phyloP scores from a whole-genome alignment of 1,284 basidiomycete species.

The Apiotrichum laibachii region DNA sequence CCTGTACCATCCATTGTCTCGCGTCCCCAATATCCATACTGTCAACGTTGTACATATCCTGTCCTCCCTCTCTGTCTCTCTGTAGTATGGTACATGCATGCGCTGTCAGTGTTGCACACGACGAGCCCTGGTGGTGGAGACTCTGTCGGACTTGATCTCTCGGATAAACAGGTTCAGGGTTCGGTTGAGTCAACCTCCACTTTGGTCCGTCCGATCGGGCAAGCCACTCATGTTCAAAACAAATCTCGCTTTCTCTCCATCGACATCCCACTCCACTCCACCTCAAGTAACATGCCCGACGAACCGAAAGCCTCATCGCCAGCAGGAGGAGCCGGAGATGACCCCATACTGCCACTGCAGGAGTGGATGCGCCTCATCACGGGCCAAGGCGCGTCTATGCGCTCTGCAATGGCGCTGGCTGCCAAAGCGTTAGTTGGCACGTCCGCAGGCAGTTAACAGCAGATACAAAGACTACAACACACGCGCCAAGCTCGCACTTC shows the following conservation, averaged over 20 bases:
- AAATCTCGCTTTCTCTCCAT: too few species aligned
- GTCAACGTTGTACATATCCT: too few species aligned
- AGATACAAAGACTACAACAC: conserved; percentile 76
- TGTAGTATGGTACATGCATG: too few species aligned
- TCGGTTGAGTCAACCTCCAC: too few species aligned
- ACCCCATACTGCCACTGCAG: conserved; percentile 59
- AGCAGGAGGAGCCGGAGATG: neutral
- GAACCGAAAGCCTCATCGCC: conserved; percentile 18
- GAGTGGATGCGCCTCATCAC: conserved; percentile 72
- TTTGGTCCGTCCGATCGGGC: too few species aligned
- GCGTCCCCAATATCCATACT: too few species aligned
- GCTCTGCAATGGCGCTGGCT: conserved; percentile 71
- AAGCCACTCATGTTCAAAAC: neutral
- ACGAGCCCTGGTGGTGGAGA: too few species aligned
- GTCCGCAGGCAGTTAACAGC: neutral
- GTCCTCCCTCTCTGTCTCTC: too few species aligned
- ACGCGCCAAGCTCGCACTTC: conserved; percentile 57
- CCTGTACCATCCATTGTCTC: too few species aligned
- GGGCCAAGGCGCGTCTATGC: conserved; percentile 61
- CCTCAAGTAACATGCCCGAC: conserved; percentile 20
- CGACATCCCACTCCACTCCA: neutral
- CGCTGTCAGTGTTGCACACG: too few species aligned
- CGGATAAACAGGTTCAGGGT: too few species aligned
- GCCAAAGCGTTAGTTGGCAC: conserved; percentile 65
- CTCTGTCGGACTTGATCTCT: too few species aligned